A percentile compares a stretch with the other conserved stretches of the same genome.
Evolutionary conservation across 495 filamentous ascomycete genomes (phyloP).

Genomic region (Filosporella fistucella): DNA sequence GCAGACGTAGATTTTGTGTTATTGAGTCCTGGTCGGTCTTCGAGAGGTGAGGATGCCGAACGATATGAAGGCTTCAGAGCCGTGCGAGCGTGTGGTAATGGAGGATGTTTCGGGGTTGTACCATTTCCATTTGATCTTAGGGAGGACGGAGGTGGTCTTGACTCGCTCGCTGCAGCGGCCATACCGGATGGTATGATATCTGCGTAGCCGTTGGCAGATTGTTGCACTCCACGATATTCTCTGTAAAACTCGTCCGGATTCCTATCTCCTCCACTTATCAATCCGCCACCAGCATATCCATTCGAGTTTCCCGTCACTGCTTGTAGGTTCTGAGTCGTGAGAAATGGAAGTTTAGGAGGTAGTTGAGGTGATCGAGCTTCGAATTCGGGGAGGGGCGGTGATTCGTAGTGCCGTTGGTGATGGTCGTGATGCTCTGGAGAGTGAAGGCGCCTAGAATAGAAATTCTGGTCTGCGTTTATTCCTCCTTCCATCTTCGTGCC

Average conservation of each 20-base stretch:
- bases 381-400: conserved; percentile 15
- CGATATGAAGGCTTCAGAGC: conserved; percentile 26
- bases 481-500: conserved; percentile 23
- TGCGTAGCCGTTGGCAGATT: conserved; percentile 26
- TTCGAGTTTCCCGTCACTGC: conserved; percentile 14
- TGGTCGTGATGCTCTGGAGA: conserved; percentile 7
- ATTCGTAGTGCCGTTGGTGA: conserved; percentile 6
- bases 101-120: conserved; percentile 22
- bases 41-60: conserved; percentile 45
- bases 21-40: conserved; percentile 27
- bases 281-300: conserved; percentile 12
- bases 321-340: conserved; percentile 20
- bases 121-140: conserved; percentile 24
- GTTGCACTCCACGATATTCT: conserved; percentile 35
- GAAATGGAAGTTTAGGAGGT: conserved; percentile 18
- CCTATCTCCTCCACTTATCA: conserved; percentile 15
- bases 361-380: conserved; percentile 12
- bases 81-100: conserved; percentile 11
- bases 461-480: conserved; percentile 26
- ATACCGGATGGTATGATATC: conserved; percentile 19
- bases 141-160: conserved; percentile 14
- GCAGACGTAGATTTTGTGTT: conserved; percentile 25
- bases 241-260: conserved; percentile 51
- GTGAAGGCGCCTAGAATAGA: conserved; percentile 20
- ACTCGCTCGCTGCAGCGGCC: conserved; percentile 11